Base-by-base conservation (phyloP, 202 grass and related monocot species). In the Setaria italica region DNA sequence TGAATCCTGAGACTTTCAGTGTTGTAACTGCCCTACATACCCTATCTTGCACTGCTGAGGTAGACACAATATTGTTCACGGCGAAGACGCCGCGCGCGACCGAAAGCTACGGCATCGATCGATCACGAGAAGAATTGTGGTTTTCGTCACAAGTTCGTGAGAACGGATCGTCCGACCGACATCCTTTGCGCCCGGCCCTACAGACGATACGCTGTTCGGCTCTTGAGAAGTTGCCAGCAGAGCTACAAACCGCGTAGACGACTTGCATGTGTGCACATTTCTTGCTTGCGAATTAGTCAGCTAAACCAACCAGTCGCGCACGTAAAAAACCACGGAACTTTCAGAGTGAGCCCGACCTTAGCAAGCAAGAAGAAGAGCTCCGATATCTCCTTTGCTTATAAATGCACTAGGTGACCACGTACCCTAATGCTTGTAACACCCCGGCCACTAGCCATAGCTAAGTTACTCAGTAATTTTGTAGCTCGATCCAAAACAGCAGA, bases 311-410 rank as follows among this genome's bases (percentile, higher is more conserved):
- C 21, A 59, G 84, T 66, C 68, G 33, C 67, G 11, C 77, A 73
- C 67, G 76, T 70, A 58, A 69, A 67, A 54, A 46, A 4, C 68
- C 67, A 32, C 53, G 57, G 32, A 80, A 80, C 14, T 73, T 86
- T 66, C 83, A 21, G 14, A 5, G 62, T 35, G 19, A 56, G 19
- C 39, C 42, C 67, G 15, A 19, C 46, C 43, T 6, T 41, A 41
- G 39, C 5, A 41, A 6, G 39, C 39, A 41, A 41, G 39, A 41
- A 41, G 4, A 39, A 41, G 39, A 41, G 39, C 39, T 41, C 6
- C 39, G 43, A 46, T 46, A 46, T 29, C 37, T 39, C 11, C 7
- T 35, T 6, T 57, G 20, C 6, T 25, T 42, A 55, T 55, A 77
- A 59, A 9, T 77, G 59, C 54, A 20, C 42, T 7, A 46, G 54